Conservation (phyloP, 768 basidiomycete genomes). For the Rhizopogon roseolus region DNA sequence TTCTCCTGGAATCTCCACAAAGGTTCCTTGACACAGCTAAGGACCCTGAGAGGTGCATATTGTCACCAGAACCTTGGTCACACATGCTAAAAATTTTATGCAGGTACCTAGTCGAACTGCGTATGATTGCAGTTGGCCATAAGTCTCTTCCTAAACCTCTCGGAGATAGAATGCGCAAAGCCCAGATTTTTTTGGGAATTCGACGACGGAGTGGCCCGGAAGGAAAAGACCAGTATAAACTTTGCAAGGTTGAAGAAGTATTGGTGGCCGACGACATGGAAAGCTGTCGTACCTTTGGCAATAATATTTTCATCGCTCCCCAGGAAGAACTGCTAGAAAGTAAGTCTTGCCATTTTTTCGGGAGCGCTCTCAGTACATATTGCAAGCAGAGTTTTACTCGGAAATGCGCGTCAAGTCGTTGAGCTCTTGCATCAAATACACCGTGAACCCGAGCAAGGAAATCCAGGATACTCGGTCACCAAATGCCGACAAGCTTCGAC, state of each 20-base stretch:
- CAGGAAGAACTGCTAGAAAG: slow-evolving; percentile 89
- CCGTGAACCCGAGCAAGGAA: slow-evolving; percentile 45
- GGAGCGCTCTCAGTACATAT: not conserved
- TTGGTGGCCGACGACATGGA: slow-evolving; percentile 82
- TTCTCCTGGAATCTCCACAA: slow-evolving; percentile 57
- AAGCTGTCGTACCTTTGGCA: slow-evolving; percentile 69
- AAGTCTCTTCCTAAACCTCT: slow-evolving; percentile 35
- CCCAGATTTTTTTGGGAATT: slow-evolving; percentile 65
- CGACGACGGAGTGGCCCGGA: slow-evolving; percentile 32
- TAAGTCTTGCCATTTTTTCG: slow-evolving; percentile 17
- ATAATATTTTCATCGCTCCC: slow-evolving; percentile 64
- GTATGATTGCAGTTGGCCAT: slow-evolving; percentile 72
- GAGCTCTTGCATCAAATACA: slow-evolving; percentile 66
- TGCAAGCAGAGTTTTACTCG: slow-evolving; percentile 56
- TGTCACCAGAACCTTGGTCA: not conserved
- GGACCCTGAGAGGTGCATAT: slow-evolving; percentile 49
- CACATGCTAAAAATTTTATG: slow-evolving; percentile 2
- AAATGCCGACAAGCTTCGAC: slow-evolving; percentile 43
- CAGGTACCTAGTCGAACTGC: slow-evolving; percentile 75
- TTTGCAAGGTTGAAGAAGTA: slow-evolving; percentile 59
- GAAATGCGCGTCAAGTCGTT: slow-evolving; percentile 67
- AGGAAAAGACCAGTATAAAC: slow-evolving; percentile 45
- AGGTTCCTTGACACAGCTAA: slow-evolving; percentile 63
- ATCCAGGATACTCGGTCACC: slow-evolving; percentile 33
- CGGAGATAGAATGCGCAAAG: slow-evolving; percentile 53